phyloP scores from a whole-genome alignment of 495 filamentous ascomycete species.

The Hypoxylon cercidicola region DNA sequence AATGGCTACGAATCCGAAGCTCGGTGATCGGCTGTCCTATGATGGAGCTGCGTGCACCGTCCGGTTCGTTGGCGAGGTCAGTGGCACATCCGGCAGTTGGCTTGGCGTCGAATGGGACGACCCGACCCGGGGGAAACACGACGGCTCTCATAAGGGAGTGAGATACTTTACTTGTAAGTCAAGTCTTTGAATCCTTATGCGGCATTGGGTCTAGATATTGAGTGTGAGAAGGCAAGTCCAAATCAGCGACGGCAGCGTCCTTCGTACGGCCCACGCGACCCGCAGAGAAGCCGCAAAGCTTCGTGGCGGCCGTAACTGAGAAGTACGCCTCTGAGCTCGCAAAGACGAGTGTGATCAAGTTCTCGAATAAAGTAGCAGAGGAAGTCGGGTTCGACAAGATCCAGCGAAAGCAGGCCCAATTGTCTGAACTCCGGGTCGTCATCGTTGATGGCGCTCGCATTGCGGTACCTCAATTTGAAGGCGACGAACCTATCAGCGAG shows the following conservation, averaged over 20 bases:
- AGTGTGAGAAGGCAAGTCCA: conserved; percentile 66
- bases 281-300: conserved; percentile 71
- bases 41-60: conserved; percentile 80
- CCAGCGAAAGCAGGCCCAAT: conserved; percentile 75
- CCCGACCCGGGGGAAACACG: conserved; percentile 83
- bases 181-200: not conserved
- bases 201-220: conserved; percentile 8
- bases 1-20: conserved; percentile 43
- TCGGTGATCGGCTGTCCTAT: conserved; percentile 82
- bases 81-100: conserved; percentile 83
- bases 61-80: conserved; percentile 80
- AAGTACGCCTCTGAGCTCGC: conserved; percentile 79
- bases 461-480: conserved; percentile 47
- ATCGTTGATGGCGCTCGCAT: conserved; percentile 81
- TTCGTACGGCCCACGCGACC: conserved; percentile 84
- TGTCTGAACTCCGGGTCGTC: conserved; percentile 81
- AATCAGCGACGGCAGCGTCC: conserved; percentile 75
- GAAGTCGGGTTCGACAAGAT: conserved; percentile 98
- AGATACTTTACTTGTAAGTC: conserved; percentile 85
- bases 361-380: conserved; percentile 88
- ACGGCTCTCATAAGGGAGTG: conserved; percentile 79
- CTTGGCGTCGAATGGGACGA: conserved; percentile 98
- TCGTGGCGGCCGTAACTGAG: conserved; percentile 79
- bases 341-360: conserved; percentile 64
- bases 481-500: conserved; percentile 54